Percentiles rank a stretch among this genome's conserved stretches.
phyloP scores from a whole-genome alignment of 805 yeast species.

The Wickerhamomyces kurtzmanii region DNA sequence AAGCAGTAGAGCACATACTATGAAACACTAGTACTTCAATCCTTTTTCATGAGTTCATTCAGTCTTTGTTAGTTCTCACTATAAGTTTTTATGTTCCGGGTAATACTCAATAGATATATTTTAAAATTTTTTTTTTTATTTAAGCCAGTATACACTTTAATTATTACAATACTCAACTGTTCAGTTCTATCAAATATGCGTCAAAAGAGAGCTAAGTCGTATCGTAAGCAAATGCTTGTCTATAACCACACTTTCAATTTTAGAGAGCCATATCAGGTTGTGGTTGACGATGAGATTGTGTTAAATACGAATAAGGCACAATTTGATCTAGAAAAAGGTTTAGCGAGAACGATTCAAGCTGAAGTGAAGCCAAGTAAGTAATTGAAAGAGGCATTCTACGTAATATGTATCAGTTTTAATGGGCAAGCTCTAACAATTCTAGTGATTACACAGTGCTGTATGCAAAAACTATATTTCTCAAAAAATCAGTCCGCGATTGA shows the following conservation, averaged over 20 bases:
- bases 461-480: slow-evolving; percentile 71
- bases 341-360: slow-evolving; percentile 73
- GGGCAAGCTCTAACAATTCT: background rate
- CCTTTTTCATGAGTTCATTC: too few species aligned
- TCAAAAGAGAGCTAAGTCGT: slow-evolving; percentile 91
- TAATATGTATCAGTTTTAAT: background rate
- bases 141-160: too few species aligned
- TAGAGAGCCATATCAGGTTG: slow-evolving; percentile 86
- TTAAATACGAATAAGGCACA: slow-evolving; percentile 54
- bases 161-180: background rate
- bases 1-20: too few species aligned
- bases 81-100: too few species aligned
- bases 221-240: slow-evolving; percentile 85
- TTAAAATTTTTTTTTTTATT: too few species aligned
- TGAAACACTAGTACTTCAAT: too few species aligned
- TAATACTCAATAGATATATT: too few species aligned
- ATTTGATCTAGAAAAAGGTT: slow-evolving; percentile 73
- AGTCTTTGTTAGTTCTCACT: too few species aligned
- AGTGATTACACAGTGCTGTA: slow-evolving; percentile 92
- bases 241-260: slow-evolving; percentile 82
- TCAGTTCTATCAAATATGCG: slow-evolving; percentile 67
- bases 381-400: background rate
- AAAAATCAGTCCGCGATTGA: slow-evolving; percentile 70
- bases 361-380: slow-evolving; percentile 57
- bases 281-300: slow-evolving; percentile 76